Evolutionary conservation across 768 basidiomycete genomes (phyloP), one percentile per base, ranked within the genome.

Genomic region (Leucocoprinus sp.): DNA sequence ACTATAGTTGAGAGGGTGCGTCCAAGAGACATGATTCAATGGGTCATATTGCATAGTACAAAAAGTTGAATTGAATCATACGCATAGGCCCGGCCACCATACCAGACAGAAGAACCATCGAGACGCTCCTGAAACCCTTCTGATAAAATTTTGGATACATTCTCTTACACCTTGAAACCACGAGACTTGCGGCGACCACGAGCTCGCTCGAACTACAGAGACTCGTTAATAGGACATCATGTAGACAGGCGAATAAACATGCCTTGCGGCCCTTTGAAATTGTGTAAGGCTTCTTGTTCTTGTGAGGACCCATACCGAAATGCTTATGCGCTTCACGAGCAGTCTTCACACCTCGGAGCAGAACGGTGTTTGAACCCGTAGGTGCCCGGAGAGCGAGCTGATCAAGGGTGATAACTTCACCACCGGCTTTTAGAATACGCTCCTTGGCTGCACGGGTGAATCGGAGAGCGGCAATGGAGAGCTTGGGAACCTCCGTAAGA

Each of bases 181-280:
- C 86, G 85, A 46, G 90, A 93, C 80, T 91, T 89, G 87, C 95
- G 82, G 79, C 95, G 89, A 75, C 95, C 95, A 81, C 95, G 93
- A 66, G 72, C 95, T 63, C 83, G 84, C 75, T 99, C 95, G 84
- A 96, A 95, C 83, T 84, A 50, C 37, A 26, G 47, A 43, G 14
- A 21, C n/a, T 50, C 5, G 44, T 43, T 43, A 39, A 42, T 9
- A 19, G 17, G 12, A 8, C 26, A 17, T 1, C 4, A 28, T 15
- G 18, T 7, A 19, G 6, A 3, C n/a, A 3, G 7, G 12, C 7
- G 33, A 7, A 4, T 26, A 9, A 5, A 23, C 66, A 33, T 57
- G 84, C 82, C 70, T 96, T 97, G 80, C 93, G 88, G 52, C 96
- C 95, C 75, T 95, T 96, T 64, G 91, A 93, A 60, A 72, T 75